Percentiles rank a stretch among this genome's conserved stretches.
phyloP scores from a whole-genome alignment of 176 grass and related monocot species.

The Phyllostachys edulis region DNA sequence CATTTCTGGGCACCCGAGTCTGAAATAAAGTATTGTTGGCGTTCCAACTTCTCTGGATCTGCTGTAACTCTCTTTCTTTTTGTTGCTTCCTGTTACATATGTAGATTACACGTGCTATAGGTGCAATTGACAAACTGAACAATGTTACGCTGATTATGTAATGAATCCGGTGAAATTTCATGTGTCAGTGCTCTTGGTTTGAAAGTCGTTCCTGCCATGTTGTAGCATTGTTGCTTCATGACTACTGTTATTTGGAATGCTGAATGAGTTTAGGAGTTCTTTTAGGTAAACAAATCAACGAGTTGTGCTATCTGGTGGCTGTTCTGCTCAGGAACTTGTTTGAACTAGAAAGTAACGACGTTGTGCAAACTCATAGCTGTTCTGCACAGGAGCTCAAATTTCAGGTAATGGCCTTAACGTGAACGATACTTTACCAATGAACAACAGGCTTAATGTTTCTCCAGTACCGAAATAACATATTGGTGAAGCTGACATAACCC shows the following conservation, averaged over 20 bases:
- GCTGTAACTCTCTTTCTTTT: neutral
- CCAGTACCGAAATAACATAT: neutral
- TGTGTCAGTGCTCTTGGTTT: neutral
- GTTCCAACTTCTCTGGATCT: neutral
- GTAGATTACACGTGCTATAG: neutral
- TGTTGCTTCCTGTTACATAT: neutral
- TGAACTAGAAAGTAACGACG: neutral
- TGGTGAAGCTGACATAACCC: neutral
- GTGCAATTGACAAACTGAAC: neutral
- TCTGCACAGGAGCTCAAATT: neutral
- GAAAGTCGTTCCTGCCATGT: neutral
- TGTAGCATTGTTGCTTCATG: neutral
- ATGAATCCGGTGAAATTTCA: slow-evolving; percentile 5
- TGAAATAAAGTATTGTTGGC: slow-evolving; percentile 15
- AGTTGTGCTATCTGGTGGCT: neutral
- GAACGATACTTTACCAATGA: neutral
- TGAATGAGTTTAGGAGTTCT: neutral
- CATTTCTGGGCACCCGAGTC: neutral
- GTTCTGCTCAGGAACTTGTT: neutral
- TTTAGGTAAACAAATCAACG: neutral
- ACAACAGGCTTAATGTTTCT: neutral
- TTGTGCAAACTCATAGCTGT: neutral
- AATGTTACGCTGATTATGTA: neutral
- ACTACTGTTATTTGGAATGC: neutral
- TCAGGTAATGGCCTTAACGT: neutral